Conservation (phyloP, 495 filamentous ascomycete genomes). For the Choiromyces venosus region DNA sequence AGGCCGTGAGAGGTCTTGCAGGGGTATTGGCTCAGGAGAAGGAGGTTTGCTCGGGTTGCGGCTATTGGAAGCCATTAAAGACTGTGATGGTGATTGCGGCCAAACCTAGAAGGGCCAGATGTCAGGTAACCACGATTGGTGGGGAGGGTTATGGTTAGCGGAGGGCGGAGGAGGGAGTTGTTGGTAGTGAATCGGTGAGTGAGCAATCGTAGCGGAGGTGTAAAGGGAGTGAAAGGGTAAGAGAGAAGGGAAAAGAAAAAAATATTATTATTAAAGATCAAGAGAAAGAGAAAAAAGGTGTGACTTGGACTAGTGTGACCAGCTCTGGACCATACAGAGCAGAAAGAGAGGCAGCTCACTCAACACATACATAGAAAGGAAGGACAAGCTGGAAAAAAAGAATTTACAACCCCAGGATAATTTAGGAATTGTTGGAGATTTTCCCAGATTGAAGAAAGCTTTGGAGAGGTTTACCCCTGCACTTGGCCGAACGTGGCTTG, state of each 20-base stretch:
- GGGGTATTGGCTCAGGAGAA: slow-evolving; percentile 68
- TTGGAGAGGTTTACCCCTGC: background rate
- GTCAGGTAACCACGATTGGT: background rate
- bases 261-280: background rate
- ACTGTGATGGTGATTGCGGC: background rate
- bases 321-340: background rate
- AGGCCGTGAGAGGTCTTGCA: slow-evolving; percentile 68
- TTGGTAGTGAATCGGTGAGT: background rate
- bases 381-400: background rate
- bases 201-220: background rate
- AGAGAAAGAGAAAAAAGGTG: background rate
- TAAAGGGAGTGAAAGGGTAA: background rate
- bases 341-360: background rate
- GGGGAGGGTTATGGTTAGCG: background rate
- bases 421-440: background rate
- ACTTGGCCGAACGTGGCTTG: background rate
- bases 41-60: slow-evolving; percentile 49
- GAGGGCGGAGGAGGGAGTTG: background rate
- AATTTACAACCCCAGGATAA: background rate
- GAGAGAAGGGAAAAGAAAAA: background rate
- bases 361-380: background rate
- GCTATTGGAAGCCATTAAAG: slow-evolving; percentile 56
- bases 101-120: background rate
- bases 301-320: background rate
- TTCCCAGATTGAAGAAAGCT: background rate